Evolutionary conservation across 2,329 filamentous ascomycete species (phyloP).

Genomic region (Parastagonospora nodorum): DNA sequence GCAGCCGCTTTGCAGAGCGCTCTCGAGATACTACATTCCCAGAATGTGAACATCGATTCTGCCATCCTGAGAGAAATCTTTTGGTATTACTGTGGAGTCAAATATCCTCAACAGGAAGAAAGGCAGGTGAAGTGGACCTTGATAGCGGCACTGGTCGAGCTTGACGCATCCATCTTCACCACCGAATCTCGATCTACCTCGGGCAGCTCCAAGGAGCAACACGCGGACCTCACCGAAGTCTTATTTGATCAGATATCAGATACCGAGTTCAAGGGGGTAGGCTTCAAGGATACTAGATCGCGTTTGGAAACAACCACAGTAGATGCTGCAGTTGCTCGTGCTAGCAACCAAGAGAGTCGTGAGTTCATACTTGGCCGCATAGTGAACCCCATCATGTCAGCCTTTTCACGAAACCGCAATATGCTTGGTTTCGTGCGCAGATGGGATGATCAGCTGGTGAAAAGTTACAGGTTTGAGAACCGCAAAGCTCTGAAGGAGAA

Average conservation of each 20-base stretch:
- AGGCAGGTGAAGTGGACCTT: conserved; percentile 36
- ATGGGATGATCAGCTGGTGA: conserved; percentile 42
- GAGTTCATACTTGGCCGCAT: conserved; percentile 19
- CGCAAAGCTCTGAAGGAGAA: conserved; percentile 25
- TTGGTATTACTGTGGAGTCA: conserved; percentile 43
- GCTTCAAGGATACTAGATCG: conserved; percentile 5
- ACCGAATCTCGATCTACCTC: conserved; percentile 21
- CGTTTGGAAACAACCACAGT: not conserved
- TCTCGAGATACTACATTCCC: conserved; percentile 28
- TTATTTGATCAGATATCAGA: conserved; percentile 38
- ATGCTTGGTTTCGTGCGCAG: conserved; percentile 40
- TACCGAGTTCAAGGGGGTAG: conserved; percentile 15
- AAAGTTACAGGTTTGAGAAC: conserved; percentile 15
- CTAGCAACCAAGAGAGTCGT: not conserved
- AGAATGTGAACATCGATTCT: conserved; percentile 32
- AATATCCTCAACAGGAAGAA: conserved; percentile 23
- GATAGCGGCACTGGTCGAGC: conserved; percentile 38
- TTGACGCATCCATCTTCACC: conserved; percentile 42
- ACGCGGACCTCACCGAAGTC: conserved; percentile 31
- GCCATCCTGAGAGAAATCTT: conserved; percentile 38
- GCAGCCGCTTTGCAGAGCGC: conserved; percentile 31
- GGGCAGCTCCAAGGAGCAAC: conserved; percentile 14
- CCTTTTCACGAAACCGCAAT: conserved; percentile 42
- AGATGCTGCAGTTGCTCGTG: not conserved
- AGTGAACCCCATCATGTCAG: conserved; percentile 38